These are phyloP conservation scores for Aphanocladium album DNA, from an alignment of 2,329 filamentous ascomycete species.

Conservation along the genomic window DNA sequence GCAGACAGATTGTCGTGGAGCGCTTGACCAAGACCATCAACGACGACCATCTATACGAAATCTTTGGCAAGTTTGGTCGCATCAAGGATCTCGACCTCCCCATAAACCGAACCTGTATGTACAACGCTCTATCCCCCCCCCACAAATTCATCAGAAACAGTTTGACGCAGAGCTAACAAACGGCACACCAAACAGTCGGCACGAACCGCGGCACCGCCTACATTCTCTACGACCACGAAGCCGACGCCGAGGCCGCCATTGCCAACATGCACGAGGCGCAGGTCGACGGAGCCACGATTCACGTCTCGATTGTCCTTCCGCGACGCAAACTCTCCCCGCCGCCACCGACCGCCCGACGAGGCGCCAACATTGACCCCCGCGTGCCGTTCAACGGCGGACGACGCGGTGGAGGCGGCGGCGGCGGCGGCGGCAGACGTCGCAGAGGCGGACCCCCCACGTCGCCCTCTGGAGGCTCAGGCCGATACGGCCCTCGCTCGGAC, in stretches of 20 bases:
- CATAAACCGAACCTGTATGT: conserved; percentile 76
- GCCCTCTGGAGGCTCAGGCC: conserved; percentile 23
- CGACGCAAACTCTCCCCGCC: conserved; percentile 75
- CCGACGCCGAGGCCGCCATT: conserved; percentile 81
- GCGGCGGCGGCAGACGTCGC: conserved; percentile 31
- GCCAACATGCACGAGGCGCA: conserved; percentile 98
- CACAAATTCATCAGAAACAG: no score
- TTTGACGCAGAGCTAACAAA: conserved; percentile 28
- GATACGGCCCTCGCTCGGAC: conserved; percentile 44
- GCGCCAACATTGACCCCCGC: conserved; percentile 52
- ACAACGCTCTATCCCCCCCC: background rate
- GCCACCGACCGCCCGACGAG: conserved; percentile 65
- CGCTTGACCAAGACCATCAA: conserved; percentile 94
- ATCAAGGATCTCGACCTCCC: conserved; percentile 88
- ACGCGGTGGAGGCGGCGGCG: conserved; percentile 30
- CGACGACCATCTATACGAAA: conserved; percentile 80
- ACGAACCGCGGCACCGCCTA: conserved; percentile 92
- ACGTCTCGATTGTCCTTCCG: conserved; percentile 83
- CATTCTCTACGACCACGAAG: conserved; percentile 72
- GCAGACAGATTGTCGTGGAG: conserved; percentile 76
- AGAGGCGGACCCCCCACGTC: conserved; percentile 31
- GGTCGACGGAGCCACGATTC: conserved; percentile 75
- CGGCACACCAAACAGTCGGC: conserved; percentile 50
- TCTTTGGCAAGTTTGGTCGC: conserved; percentile 82
- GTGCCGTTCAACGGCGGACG: conserved; percentile 30